Percentiles rank a stretch among this genome's conserved stretches.
Evolutionary conservation across 345 rosid species (phyloP).

Genomic region (Excoecaria cochinchinensis): DNA sequence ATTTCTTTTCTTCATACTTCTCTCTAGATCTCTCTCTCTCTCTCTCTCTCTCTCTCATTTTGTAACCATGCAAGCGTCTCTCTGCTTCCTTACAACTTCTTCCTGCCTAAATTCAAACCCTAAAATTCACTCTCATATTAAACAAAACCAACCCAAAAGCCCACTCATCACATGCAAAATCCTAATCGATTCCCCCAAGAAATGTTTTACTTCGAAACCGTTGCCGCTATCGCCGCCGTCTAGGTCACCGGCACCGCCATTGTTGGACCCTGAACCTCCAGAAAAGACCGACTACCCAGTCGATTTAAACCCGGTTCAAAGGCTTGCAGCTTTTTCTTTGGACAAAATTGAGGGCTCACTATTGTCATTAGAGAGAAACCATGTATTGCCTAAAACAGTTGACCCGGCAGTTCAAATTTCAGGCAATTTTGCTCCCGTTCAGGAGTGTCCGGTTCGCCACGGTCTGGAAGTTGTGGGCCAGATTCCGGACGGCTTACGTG

Average conservation of each 20-base stretch:
- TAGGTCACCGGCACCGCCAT: neutral
- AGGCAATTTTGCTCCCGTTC: slow-evolving; percentile 72
- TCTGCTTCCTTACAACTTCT: neutral
- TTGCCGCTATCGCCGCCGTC: neutral
- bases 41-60: neutral
- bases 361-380: slow-evolving; percentile 29
- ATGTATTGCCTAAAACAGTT: slow-evolving; percentile 30
- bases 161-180: slow-evolving; percentile 25
- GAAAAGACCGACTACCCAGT: slow-evolving; percentile 1
- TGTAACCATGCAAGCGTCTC: slow-evolving; percentile 24
- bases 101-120: neutral
- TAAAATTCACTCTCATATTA: neutral
- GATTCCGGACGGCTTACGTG: slow-evolving; percentile 52
- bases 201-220: neutral
- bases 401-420: slow-evolving; percentile 55
- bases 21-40: too few species aligned
- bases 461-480: slow-evolving; percentile 48
- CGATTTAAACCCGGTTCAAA: slow-evolving; percentile 39
- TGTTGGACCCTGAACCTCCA: neutral
- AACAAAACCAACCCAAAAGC: neutral
- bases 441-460: slow-evolving; percentile 60
- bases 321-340: slow-evolving; percentile 34
- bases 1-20: neutral
- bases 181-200: slow-evolving; percentile 27
- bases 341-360: slow-evolving; percentile 40